Conservation (phyloP, 2,329 filamentous ascomycete genomes). For the Tolypocladium ovalisporum region DNA sequence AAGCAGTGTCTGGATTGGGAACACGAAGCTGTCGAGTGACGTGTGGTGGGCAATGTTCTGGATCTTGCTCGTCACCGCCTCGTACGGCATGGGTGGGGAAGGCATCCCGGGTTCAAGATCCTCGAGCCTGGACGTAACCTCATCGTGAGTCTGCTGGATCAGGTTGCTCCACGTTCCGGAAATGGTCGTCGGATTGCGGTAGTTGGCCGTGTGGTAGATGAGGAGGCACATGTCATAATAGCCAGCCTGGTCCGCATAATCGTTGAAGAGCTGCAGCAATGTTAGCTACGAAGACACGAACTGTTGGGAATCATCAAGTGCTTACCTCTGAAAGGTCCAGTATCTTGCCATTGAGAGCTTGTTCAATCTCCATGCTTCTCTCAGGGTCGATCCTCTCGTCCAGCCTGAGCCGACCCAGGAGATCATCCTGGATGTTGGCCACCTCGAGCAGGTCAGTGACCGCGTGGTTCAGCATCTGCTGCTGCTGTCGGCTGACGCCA, state of each 20-base stretch:
- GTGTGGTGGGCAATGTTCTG: conserved; percentile 55
- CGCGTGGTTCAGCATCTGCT: conserved; percentile 76
- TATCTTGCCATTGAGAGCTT: conserved; percentile 66
- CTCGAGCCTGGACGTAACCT: conserved; percentile 32
- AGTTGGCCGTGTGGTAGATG: conserved; percentile 86
- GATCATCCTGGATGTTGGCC: conserved; percentile 88
- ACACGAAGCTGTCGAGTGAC: conserved; percentile 54
- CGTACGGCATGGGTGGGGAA: conserved; percentile 50
- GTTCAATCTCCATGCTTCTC: conserved; percentile 52
- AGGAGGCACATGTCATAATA: conserved; percentile 92
- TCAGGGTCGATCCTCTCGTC: conserved; percentile 60
- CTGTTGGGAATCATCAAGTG: conserved; percentile 7
- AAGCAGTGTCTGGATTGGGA: conserved; percentile 50
- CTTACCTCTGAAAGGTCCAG: conserved; percentile 65
- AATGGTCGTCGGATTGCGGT: conserved; percentile 80
- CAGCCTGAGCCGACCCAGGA: conserved; percentile 64
- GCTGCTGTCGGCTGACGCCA: conserved; percentile 66
- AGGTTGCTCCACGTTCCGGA: conserved; percentile 74
- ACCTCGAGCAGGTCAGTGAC: conserved; percentile 82
- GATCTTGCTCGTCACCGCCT: conserved; percentile 54
- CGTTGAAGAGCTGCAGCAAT: conserved; percentile 66
- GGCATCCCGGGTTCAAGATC: conserved; percentile 28
- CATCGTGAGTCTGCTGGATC: conserved; percentile 59
- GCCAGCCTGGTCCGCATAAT: conserved; percentile 78
- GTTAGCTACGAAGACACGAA: conserved; percentile 8